phyloP scores from a whole-genome alignment of 208 protist species.

The Trypanosomatidae sp. region DNA sequence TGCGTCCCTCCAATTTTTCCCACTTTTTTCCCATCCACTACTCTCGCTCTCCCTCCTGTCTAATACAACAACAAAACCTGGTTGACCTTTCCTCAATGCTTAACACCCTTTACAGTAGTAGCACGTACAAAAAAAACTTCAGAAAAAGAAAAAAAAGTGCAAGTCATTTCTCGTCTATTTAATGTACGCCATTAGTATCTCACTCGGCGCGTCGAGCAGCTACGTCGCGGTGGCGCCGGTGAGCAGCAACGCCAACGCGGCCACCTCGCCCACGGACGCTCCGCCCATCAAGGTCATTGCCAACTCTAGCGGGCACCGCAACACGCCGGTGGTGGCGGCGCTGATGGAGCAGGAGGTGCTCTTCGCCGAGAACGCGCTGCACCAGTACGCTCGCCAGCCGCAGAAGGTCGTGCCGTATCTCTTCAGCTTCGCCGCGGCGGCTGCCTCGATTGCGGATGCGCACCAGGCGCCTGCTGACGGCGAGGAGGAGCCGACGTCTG shows the following conservation, averaged over 20 bases:
- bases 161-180: background rate
- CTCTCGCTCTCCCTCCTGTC: too few relatives aligned
- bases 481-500: conserved; percentile 23
- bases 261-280: conserved; percentile 6
- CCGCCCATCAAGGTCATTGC: conserved; percentile 61
- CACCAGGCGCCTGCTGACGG: conserved; percentile 1
- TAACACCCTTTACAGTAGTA: too few relatives aligned
- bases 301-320: conserved; percentile 81
- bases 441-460: conserved; percentile 37
- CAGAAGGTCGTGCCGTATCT: conserved; percentile 80
- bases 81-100: too few relatives aligned
- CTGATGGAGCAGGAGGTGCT: conserved; percentile 78
- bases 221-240: conserved; percentile 63
- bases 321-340: conserved; percentile 62
- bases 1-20: too few relatives aligned
- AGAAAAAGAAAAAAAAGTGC: too few relatives aligned
- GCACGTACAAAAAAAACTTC: too few relatives aligned
- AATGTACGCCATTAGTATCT: conserved; percentile 86
- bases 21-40: too few relatives aligned
- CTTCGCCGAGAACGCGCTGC: conserved; percentile 76
- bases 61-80: too few relatives aligned
- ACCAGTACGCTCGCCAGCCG: conserved; percentile 65
- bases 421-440: conserved; percentile 69
- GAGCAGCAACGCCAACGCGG: conserved; percentile 14
- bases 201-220: conserved; percentile 73